phyloP scores from a whole-genome alignment of 345 rosid species.

The Salix purpurea region DNA sequence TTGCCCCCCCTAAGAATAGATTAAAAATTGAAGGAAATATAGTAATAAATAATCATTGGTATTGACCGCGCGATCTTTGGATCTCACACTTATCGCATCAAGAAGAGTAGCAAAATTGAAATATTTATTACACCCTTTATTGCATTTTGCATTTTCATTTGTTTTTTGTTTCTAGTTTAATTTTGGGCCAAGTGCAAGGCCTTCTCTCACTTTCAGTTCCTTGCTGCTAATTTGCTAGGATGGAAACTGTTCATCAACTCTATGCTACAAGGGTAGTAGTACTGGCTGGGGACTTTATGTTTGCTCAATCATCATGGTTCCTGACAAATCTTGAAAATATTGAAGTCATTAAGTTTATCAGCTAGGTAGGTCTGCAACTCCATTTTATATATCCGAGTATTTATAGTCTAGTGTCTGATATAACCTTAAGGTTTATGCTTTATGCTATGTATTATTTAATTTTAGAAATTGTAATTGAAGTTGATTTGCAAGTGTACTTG shows the following conservation, averaged over 20 bases:
- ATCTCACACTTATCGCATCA: background rate
- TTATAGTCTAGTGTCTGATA: no score
- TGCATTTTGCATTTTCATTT: background rate
- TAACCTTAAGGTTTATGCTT: no score
- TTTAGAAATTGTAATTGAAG: no score
- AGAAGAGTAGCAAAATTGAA: background rate
- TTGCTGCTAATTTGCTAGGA: constrained; percentile 40
- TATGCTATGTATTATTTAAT: no score
- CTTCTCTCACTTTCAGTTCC: background rate
- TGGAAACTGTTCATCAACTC: constrained; percentile 73
- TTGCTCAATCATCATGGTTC: constrained; percentile 98
- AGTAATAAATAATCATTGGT: background rate
- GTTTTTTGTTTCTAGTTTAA: background rate
- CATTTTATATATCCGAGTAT: no score
- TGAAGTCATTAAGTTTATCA: no score
- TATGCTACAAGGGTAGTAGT: constrained; percentile 87
- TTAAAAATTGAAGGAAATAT: background rate
- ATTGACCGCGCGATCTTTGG: background rate
- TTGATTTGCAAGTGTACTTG: no score
- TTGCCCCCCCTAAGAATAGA: background rate
- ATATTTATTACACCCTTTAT: background rate
- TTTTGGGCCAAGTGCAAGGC: background rate
- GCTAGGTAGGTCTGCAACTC: no score
- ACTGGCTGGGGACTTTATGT: constrained; percentile 93
- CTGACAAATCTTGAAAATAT: no score